Evolutionary conservation across 805 yeast genomes (phyloP).

Genomic region (Citeromyces matritensis): DNA sequence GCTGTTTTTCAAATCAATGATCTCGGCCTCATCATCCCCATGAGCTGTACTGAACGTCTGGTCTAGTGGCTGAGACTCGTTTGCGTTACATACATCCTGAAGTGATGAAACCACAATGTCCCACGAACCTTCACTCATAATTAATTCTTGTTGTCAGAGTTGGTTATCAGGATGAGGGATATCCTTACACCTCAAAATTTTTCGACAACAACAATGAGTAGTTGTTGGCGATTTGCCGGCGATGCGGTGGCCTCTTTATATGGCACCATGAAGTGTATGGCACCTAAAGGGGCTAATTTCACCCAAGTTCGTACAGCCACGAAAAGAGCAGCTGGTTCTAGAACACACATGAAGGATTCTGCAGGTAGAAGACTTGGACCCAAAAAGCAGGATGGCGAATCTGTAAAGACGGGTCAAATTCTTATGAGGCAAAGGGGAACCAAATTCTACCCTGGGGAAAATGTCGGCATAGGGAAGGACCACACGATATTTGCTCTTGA

Average conservation of each 20-base stretch:
- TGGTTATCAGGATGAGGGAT: neutral
- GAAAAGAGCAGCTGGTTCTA: constrained; percentile 91
- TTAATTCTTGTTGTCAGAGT: neutral
- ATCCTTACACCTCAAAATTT: neutral
- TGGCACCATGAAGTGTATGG: no score
- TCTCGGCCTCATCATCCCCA: constrained; percentile 18
- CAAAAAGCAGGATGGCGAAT: constrained; percentile 68
- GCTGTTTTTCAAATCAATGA: constrained; percentile 21
- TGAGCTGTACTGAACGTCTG: constrained; percentile 13
- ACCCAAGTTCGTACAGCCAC: constrained; percentile 73
- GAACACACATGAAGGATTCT: constrained; percentile 84
- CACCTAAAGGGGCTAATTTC: no score
- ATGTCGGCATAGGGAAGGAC: constrained; percentile 80
- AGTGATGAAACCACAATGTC: constrained; percentile 49
- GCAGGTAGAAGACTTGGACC: constrained; percentile 92
- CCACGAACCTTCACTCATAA: constrained; percentile 57
- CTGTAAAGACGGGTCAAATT: constrained; percentile 72
- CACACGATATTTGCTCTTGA: constrained; percentile 85
- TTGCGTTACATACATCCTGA: constrained; percentile 53
- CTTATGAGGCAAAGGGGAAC: constrained; percentile 93
- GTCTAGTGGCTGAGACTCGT: constrained; percentile 39
- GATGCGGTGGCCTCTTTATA: no score
- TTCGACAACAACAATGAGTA: no score
- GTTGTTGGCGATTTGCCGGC: no score
- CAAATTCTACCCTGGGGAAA: constrained; percentile 86